phyloP scores from a whole-genome alignment of 306 rosid species.

The Rosa persica region DNA sequence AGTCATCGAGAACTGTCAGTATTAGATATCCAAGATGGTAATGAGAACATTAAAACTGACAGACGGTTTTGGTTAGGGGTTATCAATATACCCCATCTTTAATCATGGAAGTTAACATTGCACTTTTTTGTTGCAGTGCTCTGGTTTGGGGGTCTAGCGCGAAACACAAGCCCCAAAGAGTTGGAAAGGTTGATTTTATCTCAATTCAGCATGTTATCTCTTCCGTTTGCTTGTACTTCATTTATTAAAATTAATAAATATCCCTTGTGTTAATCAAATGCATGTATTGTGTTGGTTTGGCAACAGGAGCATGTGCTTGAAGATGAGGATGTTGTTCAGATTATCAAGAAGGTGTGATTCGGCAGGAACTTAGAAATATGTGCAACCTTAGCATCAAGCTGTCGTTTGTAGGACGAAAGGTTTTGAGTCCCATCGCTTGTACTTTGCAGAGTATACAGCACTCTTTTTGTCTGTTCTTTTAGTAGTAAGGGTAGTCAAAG shows the following conservation, averaged over 20 bases:
- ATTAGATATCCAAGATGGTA: background rate
- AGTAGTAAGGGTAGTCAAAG: slow-evolving; percentile 20
- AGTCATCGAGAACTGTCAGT: background rate
- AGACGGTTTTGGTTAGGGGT: background rate
- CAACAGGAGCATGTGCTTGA: slow-evolving; percentile 87
- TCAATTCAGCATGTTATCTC: slow-evolving; percentile 4
- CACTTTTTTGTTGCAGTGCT: slow-evolving; percentile 54
- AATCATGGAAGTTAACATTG: slow-evolving; percentile 21
- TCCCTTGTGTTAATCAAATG: slow-evolving; percentile 18
- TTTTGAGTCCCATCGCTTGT: background rate
- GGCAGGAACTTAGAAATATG: background rate
- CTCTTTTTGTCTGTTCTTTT: slow-evolving; percentile 3
- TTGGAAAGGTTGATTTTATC: slow-evolving; percentile 71
- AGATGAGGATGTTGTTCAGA: slow-evolving; percentile 98
- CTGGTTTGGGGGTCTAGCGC: slow-evolving; percentile 97
- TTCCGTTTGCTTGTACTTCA: background rate
- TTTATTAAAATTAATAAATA: background rate
- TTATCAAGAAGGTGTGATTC: slow-evolving; percentile 77
- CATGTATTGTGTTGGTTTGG: background rate
- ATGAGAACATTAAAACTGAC: background rate
- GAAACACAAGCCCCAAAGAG: slow-evolving; percentile 97
- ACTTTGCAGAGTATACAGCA: background rate
- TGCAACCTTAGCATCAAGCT: background rate
- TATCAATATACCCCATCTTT: background rate
- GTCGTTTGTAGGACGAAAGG: background rate